Evolutionary conservation across 106 monocot species (phyloP).

Genomic region (Xerophyta viscosa): DNA sequence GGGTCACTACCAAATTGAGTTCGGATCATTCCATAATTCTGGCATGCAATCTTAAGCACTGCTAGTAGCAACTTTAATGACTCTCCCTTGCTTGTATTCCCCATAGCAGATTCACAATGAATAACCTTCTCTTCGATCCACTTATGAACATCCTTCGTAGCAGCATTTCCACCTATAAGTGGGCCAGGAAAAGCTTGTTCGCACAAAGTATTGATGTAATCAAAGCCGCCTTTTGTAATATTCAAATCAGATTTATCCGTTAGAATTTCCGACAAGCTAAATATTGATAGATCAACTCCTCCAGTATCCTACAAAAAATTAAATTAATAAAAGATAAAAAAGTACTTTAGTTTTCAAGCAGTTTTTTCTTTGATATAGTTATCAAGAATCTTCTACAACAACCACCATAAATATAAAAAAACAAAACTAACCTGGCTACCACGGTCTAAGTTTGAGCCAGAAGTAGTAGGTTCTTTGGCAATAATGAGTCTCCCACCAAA

Average conservation of each 20-base stretch:
- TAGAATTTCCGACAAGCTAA: slow-evolving; percentile 61
- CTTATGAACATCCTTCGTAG: slow-evolving; percentile 80
- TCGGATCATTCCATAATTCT: slow-evolving; percentile 88
- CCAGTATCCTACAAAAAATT: slow-evolving; percentile 41
- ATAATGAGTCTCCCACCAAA: slow-evolving; percentile 95
- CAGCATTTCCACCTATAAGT: slow-evolving; percentile 82
- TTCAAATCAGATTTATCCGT: slow-evolving; percentile 21
- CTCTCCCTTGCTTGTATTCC: slow-evolving; percentile 53
- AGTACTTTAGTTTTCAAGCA: no score
- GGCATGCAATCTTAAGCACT: slow-evolving; percentile 68
- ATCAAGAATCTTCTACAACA: no score
- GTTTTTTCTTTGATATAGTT: no score
- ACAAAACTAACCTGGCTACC: slow-evolving; percentile 68
- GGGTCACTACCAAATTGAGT: slow-evolving; percentile 78
- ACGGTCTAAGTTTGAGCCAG: slow-evolving; percentile 23
- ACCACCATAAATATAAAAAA: no score
- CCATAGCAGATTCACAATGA: slow-evolving; percentile 33
- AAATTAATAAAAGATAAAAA: no score
- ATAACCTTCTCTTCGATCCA: slow-evolving; percentile 86
- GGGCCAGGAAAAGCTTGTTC: slow-evolving; percentile 88
- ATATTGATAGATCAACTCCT: slow-evolving; percentile 34
- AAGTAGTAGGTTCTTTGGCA: slow-evolving; percentile 46
- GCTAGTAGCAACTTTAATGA: slow-evolving; percentile 61
- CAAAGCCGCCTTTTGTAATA: slow-evolving; percentile 3
- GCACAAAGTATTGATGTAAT: slow-evolving; percentile 63